Base-by-base conservation (phyloP, 2,329 filamentous ascomycete species). In the Ascochyta lentis region DNA sequence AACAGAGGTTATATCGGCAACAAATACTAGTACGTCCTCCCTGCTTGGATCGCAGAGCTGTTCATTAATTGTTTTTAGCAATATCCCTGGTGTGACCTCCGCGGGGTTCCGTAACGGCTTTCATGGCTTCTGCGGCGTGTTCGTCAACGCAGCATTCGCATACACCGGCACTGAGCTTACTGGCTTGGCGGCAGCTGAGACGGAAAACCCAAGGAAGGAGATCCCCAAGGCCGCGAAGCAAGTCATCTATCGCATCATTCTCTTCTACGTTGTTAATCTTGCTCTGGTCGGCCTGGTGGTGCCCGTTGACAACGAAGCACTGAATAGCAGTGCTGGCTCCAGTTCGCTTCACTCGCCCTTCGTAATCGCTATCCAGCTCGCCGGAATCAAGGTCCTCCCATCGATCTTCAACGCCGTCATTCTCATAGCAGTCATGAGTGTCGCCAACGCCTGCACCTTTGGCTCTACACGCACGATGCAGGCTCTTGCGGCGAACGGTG, bases 361-460 rank as follows among this genome's bases (percentile, higher is more conserved):
- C 65, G 87, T 89, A 45, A 83, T 90, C 56, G 84, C 85, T 16
- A 86, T 87, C 54, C 73, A 83, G 55, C 79, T 85, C 48, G 85
- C 86, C 5, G 84, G 85, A 42, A 84, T 90, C 48, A 73, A 76
- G 13, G 81, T 81, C 4, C 78, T 89, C 4, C 85, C 86, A 3
- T 82, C 81, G 6, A 81, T 90, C 43, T 86, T 89, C 77, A 89
- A 89, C 66, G 85, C 81, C n/a, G 81, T 88, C 39, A 85, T 89
- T 63, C 80, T 86, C 41, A 81, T 86, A 31, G 80, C 83, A 6
- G 84, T 86, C 23, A 76, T 86, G 43, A 81, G 78, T n/a, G 83
- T 86, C 46, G 84, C 82, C 48, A 85, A 85, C 67, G 84, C 82
- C 3, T 78, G 78, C 45, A 81, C 82, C 7, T 86, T 81, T 60